Evolutionary conservation across 2,329 filamentous ascomycete species (phyloP).

Genomic region (Leptodontidium sp.): DNA sequence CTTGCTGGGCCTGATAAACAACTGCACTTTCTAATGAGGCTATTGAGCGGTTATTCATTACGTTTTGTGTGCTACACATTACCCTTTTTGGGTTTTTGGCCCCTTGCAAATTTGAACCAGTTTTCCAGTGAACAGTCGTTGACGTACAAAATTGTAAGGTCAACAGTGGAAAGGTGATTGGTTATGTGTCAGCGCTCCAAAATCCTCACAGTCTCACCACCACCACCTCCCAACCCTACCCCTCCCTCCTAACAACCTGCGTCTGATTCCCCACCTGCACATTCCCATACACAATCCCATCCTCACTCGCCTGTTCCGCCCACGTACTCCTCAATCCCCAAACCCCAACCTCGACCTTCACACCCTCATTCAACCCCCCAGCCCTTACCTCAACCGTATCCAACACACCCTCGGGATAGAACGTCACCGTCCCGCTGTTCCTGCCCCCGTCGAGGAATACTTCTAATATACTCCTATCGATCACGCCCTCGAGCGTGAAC

Average conservation of each 20-base stretch:
- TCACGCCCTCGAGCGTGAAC: constrained; percentile 54
- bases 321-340: constrained; percentile 52
- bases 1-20: no score
- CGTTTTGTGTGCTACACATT: no score
- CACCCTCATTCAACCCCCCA: constrained; percentile 40
- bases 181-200: no score
- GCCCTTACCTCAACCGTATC: constrained; percentile 44
- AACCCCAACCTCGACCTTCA: constrained; percentile 44
- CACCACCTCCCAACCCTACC: not conserved
- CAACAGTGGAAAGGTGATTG: no score
- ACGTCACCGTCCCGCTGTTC: constrained; percentile 57
- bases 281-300: constrained; percentile 42
- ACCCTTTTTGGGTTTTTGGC: no score
- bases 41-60: no score
- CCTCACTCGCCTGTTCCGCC: constrained; percentile 34
- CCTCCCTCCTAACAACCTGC: constrained; percentile 23
- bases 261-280: constrained; percentile 33
- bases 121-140: no score
- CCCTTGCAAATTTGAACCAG: no score
- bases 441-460: constrained; percentile 62
- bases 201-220: not conserved
- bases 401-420: constrained; percentile 55
- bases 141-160: no score
- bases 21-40: no score
- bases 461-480: constrained; percentile 63